Conservation (phyloP, 1,139 yeast species). For the Blastobotrys niveus region DNA sequence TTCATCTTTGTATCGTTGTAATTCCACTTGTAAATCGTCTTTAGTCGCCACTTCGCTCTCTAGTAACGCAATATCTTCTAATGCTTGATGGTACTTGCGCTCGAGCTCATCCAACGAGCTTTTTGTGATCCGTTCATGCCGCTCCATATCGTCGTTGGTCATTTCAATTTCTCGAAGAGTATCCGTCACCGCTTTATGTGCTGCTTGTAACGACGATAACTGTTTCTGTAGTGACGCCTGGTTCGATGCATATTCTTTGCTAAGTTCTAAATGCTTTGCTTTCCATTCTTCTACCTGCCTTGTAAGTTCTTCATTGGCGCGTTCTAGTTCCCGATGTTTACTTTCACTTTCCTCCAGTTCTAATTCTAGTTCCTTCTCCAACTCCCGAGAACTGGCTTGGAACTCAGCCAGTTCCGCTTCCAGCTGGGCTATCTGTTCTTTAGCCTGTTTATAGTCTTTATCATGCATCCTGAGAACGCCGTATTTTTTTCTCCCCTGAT, state of each 20-base stretch:
- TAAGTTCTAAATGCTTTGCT: conserved; percentile 25
- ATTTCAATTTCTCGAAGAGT: conserved; percentile 37
- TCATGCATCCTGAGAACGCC: conserved; percentile 8
- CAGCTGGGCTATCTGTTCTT: conserved; percentile 33
- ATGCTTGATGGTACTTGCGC: conserved; percentile 28
- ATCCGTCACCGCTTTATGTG: conserved; percentile 27
- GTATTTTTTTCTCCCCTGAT: too few species aligned
- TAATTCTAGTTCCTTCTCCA: conserved; percentile 34
- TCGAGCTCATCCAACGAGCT: conserved; percentile 33
- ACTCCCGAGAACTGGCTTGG: conserved; percentile 33
- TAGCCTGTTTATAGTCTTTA: conserved; percentile 23
- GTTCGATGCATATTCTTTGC: conserved; percentile 28
- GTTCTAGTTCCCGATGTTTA: conserved; percentile 26
- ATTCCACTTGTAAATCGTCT: conserved; percentile 28
- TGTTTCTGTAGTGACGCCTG: conserved; percentile 30
- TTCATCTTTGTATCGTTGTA: conserved; percentile 35
- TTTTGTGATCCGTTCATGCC: conserved; percentile 32
- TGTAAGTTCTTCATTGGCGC: conserved; percentile 23
- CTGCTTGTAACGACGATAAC: conserved; percentile 26
- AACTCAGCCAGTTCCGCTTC: conserved; percentile 37
- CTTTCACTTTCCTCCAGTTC: conserved; percentile 35
- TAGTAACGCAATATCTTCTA: conserved; percentile 34
- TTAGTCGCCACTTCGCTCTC: conserved; percentile 33
- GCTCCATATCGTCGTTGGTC: conserved; percentile 38
- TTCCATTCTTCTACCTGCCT: conserved; percentile 27